Conservation (phyloP, 208 protist genomes). For the Leishmania major region DNA sequence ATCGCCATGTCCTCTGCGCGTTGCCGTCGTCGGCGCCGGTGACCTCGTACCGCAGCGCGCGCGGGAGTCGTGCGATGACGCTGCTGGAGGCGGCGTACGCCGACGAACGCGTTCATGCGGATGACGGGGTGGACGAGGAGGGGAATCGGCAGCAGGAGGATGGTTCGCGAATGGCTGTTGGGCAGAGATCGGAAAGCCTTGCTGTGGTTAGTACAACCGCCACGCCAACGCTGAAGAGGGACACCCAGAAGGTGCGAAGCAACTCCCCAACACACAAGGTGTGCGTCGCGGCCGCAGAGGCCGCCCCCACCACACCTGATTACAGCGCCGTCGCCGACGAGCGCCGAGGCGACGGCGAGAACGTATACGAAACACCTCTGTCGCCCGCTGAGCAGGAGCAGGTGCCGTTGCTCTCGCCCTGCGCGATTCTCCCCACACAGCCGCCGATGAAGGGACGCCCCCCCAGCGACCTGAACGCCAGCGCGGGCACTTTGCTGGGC, state of each 20-base stretch:
- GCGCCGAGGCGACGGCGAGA: not conserved
- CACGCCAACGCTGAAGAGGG: not conserved
- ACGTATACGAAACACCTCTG: not conserved
- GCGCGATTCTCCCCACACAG: not conserved
- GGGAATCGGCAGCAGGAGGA: not conserved
- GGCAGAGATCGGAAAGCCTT: not conserved
- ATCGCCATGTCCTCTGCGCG: not conserved
- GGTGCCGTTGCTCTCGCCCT: not conserved
- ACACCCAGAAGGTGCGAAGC: not conserved
- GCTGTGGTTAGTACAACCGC: not conserved
- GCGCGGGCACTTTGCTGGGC: not conserved
- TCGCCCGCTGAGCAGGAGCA: not conserved
- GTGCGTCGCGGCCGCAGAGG: not conserved
- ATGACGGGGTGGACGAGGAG: not conserved
- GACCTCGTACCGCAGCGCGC: conserved; percentile 5
- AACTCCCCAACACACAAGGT: not conserved
- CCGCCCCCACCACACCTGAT: not conserved
- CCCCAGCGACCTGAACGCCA: not conserved
- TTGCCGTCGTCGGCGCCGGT: conserved; percentile 22
- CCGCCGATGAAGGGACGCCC: not conserved
- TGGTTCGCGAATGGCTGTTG: not conserved
- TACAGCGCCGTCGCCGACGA: not conserved
- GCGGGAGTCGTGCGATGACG: not conserved
- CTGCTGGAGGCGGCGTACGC: conserved; percentile 7
- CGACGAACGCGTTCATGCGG: not conserved